Conservation (phyloP, 345 rosid species). For the Psidium guajava region DNA sequence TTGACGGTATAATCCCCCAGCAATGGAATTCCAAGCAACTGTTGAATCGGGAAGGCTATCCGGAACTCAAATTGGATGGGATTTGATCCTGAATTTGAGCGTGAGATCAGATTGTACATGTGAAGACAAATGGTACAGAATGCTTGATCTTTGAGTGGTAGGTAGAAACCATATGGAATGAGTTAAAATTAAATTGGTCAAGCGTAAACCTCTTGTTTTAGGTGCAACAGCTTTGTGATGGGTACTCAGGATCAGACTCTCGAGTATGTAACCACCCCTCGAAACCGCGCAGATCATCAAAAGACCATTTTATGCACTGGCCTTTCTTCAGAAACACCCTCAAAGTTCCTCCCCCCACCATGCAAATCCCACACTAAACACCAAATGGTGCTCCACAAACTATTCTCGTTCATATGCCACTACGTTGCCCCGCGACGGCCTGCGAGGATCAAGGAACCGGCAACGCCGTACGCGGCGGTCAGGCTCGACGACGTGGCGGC, state of each 20-base stretch:
- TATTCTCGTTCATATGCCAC: slow-evolving; percentile 13
- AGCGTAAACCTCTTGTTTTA: slow-evolving; percentile 18
- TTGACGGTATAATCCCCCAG: background rate
- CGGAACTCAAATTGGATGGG: background rate
- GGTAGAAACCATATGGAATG: slow-evolving; percentile 4
- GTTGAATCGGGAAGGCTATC: background rate
- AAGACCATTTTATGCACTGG: background rate
- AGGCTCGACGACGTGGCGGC: background rate
- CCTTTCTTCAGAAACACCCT: background rate
- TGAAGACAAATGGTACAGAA: background rate
- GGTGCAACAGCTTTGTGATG: slow-evolving; percentile 43
- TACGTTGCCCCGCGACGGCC: slow-evolving; percentile 7
- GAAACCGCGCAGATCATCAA: slow-evolving; percentile 19
- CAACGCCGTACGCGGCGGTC: background rate
- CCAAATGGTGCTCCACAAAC: slow-evolving; percentile 19
- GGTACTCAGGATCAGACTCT: slow-evolving; percentile 6
- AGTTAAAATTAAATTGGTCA: slow-evolving; percentile 9
- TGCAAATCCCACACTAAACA: background rate
- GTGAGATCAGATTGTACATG: background rate
- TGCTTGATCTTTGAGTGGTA: background rate
- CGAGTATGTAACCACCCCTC: slow-evolving; percentile 14
- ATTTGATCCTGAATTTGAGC: background rate
- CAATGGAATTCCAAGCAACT: background rate
- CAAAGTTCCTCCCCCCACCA: background rate
- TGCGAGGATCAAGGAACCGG: slow-evolving; percentile 6